A percentile compares a stretch with the other conserved stretches of the same genome.
Conservation (phyloP, 768 basidiomycete genomes). For the Trametes cingulata region DNA sequence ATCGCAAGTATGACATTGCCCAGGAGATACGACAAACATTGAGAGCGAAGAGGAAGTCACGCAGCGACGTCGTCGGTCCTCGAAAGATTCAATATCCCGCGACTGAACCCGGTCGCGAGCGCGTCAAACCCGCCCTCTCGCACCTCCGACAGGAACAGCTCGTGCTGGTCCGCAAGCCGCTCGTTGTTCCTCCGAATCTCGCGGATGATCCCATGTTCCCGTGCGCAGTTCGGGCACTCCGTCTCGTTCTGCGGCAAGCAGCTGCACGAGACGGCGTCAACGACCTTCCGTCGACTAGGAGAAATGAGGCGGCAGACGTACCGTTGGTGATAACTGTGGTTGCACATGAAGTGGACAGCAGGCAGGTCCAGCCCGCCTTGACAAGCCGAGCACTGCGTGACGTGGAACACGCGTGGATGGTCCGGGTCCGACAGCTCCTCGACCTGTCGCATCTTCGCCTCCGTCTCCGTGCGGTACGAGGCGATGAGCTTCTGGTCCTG, state of each 20-base stretch:
- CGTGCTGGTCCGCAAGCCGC: conserved; percentile 78
- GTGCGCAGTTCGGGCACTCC: conserved; percentile 87
- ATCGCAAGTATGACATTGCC: no score
- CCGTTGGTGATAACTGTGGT: conserved; percentile 96
- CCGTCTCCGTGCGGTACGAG: conserved; percentile 89
- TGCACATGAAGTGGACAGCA: conserved; percentile 96
- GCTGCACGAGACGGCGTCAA: conserved; percentile 39
- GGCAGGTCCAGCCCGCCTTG: conserved; percentile 90
- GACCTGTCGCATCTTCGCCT: conserved; percentile 77
- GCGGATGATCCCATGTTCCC: conserved; percentile 84
- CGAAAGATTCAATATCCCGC: conserved; percentile 54
- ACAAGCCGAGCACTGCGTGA: conserved; percentile 90
- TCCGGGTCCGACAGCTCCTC: conserved; percentile 76
- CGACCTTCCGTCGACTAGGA: background rate
- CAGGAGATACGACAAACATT: no score
- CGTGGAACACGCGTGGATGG: conserved; percentile 87
- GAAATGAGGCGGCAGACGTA: conserved; percentile 31
- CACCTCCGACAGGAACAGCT: conserved; percentile 76
- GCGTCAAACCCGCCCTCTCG: conserved; percentile 68
- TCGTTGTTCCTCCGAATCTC: conserved; percentile 90
- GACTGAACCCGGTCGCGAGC: conserved; percentile 68
- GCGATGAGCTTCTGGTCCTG: conserved; percentile 85
- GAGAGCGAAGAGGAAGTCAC: background rate
- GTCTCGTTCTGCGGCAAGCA: conserved; percentile 88
- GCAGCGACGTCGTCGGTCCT: conserved; percentile 29